Conservation (phyloP, 192 early-diverging fungal genomes). For the Podochytrium sp. region DNA sequence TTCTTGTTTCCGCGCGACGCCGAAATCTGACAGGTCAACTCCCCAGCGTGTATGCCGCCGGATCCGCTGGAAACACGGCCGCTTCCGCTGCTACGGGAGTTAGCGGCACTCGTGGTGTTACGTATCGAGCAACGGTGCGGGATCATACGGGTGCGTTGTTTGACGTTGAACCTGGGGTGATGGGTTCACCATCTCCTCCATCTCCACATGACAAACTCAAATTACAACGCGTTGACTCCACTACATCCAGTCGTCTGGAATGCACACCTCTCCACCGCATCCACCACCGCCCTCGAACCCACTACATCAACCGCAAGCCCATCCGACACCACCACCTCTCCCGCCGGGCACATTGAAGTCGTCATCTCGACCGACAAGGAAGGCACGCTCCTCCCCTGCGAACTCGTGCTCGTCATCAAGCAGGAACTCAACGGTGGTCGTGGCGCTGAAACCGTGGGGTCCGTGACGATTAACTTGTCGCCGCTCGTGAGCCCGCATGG, state of each 20-base stretch:
- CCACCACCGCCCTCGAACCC: not conserved
- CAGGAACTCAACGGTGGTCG: conserved; percentile 70
- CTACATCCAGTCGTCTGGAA: conserved; percentile 18
- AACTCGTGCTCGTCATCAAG: conserved; percentile 71
- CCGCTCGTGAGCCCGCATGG: conserved; percentile 67
- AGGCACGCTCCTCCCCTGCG: conserved; percentile 73
- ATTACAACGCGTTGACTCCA: no score
- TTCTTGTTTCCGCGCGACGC: not conserved
- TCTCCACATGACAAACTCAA: not conserved
- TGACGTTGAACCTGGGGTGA: no score
- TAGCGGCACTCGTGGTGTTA: conserved; percentile 7
- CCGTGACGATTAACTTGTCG: conserved; percentile 75
- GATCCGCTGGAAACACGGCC: not conserved
- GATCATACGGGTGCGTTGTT: conserved; percentile 21
- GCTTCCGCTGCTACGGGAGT: not conserved
- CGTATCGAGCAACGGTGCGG: conserved; percentile 36
- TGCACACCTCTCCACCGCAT: not conserved
- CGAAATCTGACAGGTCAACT: not conserved
- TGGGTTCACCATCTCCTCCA: not conserved
- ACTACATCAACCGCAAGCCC: not conserved
- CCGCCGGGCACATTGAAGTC: conserved; percentile 46
- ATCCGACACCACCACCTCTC: conserved; percentile 23
- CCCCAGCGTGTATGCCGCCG: not conserved
- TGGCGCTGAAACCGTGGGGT: conserved; percentile 65
- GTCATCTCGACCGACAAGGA: conserved; percentile 76